A percentile compares a stretch with the other conserved stretches of the same genome.
phyloP scores from a whole-genome alignment of 495 filamentous ascomycete species.

The Hypoxylon rickii region DNA sequence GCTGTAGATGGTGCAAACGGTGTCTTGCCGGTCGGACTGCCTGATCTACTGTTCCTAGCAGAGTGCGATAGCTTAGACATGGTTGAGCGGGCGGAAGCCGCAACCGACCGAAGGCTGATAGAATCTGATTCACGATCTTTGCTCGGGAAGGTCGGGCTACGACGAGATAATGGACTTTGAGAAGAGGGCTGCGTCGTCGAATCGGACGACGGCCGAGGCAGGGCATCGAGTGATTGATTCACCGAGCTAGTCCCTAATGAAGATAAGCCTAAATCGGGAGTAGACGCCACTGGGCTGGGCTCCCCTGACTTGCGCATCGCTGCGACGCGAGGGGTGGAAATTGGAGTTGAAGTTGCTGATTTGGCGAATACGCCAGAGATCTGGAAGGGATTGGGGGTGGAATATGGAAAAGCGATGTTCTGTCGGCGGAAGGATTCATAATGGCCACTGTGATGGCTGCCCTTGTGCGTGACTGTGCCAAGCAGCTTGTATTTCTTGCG shows the following conservation, averaged over 20 bases:
- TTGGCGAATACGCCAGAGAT: constrained; percentile 70
- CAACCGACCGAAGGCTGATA: constrained; percentile 48
- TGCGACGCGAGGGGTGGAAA: constrained; percentile 49
- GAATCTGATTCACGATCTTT: constrained; percentile 42
- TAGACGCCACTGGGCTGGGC: constrained; percentile 45
- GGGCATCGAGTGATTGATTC: constrained; percentile 28
- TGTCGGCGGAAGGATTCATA: constrained; percentile 98
- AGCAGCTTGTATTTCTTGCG: constrained; percentile 83
- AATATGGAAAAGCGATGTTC: constrained; percentile 67
- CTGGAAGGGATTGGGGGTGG: constrained; percentile 78
- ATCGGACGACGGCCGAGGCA: constrained; percentile 28
- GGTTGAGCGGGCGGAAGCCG: constrained; percentile 48
- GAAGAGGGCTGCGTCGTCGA: constrained; percentile 26
- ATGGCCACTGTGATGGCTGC: constrained; percentile 93
- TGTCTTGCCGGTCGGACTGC: constrained; percentile 33
- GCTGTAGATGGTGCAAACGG: constrained; percentile 30
- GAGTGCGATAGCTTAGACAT: constrained; percentile 45
- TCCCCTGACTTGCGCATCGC: constrained; percentile 31
- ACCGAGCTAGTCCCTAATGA: constrained; percentile 35
- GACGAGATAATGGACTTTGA: constrained; percentile 28
- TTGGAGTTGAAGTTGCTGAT: constrained; percentile 39
- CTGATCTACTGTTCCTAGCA: constrained; percentile 28
- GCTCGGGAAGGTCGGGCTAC: constrained; percentile 21
- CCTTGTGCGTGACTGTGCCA: constrained; percentile 90
- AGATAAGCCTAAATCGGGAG: constrained; percentile 42